phyloP scores from a whole-genome alignment of 2,329 filamentous ascomycete species.

The Pezicula neosporulosa region DNA sequence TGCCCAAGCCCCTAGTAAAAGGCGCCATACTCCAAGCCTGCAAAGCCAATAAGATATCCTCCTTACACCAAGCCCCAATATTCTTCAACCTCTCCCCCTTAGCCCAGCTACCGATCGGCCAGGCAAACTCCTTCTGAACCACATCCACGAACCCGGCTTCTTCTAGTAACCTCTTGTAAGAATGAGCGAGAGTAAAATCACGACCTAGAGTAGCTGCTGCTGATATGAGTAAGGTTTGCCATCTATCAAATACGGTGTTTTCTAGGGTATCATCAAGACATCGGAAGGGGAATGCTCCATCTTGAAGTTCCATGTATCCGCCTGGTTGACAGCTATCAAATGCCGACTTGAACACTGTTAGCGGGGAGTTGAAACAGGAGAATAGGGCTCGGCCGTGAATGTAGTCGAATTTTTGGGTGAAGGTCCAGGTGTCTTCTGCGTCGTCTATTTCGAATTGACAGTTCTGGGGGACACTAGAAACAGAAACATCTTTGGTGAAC shows the following conservation, averaged over 20 bases:
- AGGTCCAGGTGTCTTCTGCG: slow-evolving; percentile 32
- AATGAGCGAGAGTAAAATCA: neutral
- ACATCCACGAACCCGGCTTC: slow-evolving; percentile 20
- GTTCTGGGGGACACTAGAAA: slow-evolving; percentile 58
- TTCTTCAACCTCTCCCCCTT: slow-evolving; percentile 32
- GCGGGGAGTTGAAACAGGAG: slow-evolving; percentile 53
- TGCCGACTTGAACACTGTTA: slow-evolving; percentile 17
- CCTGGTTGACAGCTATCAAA: slow-evolving; percentile 8
- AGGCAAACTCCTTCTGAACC: slow-evolving; percentile 33
- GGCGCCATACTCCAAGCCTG: slow-evolving; percentile 18
- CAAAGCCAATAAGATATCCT: neutral
- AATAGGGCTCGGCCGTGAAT: slow-evolving; percentile 52
- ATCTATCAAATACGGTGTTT: slow-evolving; percentile 12
- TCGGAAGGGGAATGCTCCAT: slow-evolving; percentile 5
- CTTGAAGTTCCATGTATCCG: slow-evolving; percentile 28
- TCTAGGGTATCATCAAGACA: slow-evolving; percentile 1
- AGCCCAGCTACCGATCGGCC: slow-evolving; percentile 38
- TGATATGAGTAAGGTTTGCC: neutral
- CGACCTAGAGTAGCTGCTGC: neutral
- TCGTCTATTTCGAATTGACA: slow-evolving; percentile 61
- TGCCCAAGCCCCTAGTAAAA: slow-evolving; percentile 19
- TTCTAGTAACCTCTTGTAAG: slow-evolving; percentile 1
- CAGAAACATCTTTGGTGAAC: too few species aligned
- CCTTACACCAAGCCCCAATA: slow-evolving; percentile 25
- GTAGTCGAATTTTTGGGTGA: slow-evolving; percentile 46